These are phyloP conservation scores for Marchantia polymorpha DNA, from an alignment of 225 moss, liverwort and hornwort species.

Conservation along the genomic window DNA sequence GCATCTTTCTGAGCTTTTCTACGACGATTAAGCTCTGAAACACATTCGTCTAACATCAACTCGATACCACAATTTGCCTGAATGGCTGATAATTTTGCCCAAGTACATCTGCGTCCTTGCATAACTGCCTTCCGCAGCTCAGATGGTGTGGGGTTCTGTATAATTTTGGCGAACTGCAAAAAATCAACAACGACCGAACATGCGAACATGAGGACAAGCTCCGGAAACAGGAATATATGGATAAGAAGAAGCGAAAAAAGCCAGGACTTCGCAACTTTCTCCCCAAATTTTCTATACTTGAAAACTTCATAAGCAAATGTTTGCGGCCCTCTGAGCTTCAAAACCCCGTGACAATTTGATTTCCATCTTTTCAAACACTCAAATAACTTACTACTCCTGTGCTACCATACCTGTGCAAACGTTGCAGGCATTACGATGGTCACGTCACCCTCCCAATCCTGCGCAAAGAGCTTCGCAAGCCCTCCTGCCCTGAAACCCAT, in stretches of 20 bases:
- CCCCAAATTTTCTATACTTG: background rate
- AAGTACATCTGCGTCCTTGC: slow-evolving; percentile 86
- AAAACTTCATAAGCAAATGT: background rate
- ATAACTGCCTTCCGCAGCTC: slow-evolving; percentile 92
- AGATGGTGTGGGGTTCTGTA: slow-evolving; percentile 77
- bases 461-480: slow-evolving; percentile 91
- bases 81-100: slow-evolving; percentile 96
- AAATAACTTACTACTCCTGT: background rate
- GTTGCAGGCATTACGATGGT: slow-evolving; percentile 99
- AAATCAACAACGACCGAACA: background rate
- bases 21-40: slow-evolving; percentile 79
- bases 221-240: background rate
- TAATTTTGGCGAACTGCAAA: slow-evolving; percentile 81
- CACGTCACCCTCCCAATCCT: slow-evolving; percentile 99
- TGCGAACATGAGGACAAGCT: background rate
- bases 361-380: background rate
- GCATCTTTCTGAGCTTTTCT: slow-evolving; percentile 69
- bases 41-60: slow-evolving; percentile 93
- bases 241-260: background rate
- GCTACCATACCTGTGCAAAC: slow-evolving; percentile 66
- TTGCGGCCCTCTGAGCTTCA: no score
- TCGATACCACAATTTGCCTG: slow-evolving; percentile 99
- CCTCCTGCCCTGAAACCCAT: slow-evolving; percentile 83
- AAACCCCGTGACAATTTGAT: background rate
- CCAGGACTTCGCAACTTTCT: no score